phyloP scores from a whole-genome alignment of 2,329 filamentous ascomycete species.

The Penicillium sp. region DNA sequence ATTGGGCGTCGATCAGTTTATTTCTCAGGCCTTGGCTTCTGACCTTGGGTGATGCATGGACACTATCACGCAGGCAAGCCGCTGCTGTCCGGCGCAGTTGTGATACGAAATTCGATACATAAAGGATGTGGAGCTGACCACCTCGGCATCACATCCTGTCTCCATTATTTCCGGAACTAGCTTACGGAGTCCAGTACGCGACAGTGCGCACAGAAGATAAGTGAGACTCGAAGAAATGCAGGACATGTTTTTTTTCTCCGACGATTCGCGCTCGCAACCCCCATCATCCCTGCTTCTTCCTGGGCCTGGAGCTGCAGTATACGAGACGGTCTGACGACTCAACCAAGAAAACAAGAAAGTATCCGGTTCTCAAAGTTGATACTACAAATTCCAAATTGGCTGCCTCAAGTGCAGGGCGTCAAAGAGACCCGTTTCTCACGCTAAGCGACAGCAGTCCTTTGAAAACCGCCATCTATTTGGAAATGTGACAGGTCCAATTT shows the following conservation, averaged over 20 bases:
- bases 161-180: slow-evolving; percentile 7
- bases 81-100: not conserved
- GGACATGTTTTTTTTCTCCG: slow-evolving; percentile 8
- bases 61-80: slow-evolving; percentile 14
- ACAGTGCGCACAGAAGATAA: slow-evolving; percentile 10
- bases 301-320: not conserved
- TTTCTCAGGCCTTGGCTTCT: slow-evolving; percentile 20
- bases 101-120: slow-evolving; percentile 22
- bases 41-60: slow-evolving; percentile 14
- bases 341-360: not conserved
- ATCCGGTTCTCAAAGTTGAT: slow-evolving; percentile 11
- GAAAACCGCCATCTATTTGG: slow-evolving; percentile 12
- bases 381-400: slow-evolving; percentile 15
- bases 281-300: slow-evolving; percentile 12
- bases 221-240: slow-evolving; percentile 4
- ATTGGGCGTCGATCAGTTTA: slow-evolving; percentile 20
- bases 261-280: slow-evolving; percentile 8
- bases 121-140: slow-evolving; percentile 21
- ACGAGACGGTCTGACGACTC: slow-evolving; percentile 1
- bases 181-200: not conserved
- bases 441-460: slow-evolving; percentile 9
- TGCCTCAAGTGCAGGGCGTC: not conserved
- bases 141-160: slow-evolving; percentile 2
- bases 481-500: slow-evolving; percentile 22
- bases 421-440: slow-evolving; percentile 11